phyloP scores from a whole-genome alignment of 1,284 basidiomycete genomes.

The Cystobasidium pallidum region DNA sequence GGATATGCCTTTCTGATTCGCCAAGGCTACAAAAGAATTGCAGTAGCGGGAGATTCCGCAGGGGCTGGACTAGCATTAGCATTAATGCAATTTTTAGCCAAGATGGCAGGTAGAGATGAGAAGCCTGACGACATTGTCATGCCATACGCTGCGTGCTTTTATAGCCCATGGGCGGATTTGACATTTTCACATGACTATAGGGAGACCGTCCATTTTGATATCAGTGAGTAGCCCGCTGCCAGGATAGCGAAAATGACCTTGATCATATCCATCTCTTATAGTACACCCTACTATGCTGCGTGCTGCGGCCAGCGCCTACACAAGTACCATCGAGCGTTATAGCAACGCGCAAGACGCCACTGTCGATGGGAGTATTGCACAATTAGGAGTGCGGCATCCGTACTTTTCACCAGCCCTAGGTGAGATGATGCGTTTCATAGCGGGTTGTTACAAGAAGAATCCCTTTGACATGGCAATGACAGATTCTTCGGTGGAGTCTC shows the following conservation, averaged over 20 bases:
- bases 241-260: background rate
- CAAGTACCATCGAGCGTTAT: constrained; percentile 11
- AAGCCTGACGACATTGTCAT: constrained; percentile 32
- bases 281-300: constrained; percentile 48
- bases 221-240: constrained; percentile 15
- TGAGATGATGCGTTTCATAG: too few species aligned
- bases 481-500: constrained; percentile 24
- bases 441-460: too few species aligned
- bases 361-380: background rate
- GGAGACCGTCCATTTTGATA: constrained; percentile 32
- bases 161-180: constrained; percentile 51
- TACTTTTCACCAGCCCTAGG: constrained; percentile 1
- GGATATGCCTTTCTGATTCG: constrained; percentile 48
- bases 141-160: constrained; percentile 45
- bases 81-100: constrained; percentile 48
- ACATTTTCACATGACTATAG: constrained; percentile 43
- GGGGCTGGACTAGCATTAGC: constrained; percentile 48
- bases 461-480: background rate
- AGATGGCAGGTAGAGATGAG: constrained; percentile 4
- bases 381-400: constrained; percentile 3
- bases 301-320: constrained; percentile 44
- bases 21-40: constrained; percentile 47
- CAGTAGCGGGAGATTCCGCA: constrained; percentile 50
- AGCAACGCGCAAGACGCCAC: constrained; percentile 4
- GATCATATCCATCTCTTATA: background rate